A percentile compares a stretch with the other conserved stretches of the same genome.
These are phyloP conservation scores for Wickerhamomyces canadensis DNA, from an alignment of 805 yeast species.

Conservation along the genomic window DNA sequence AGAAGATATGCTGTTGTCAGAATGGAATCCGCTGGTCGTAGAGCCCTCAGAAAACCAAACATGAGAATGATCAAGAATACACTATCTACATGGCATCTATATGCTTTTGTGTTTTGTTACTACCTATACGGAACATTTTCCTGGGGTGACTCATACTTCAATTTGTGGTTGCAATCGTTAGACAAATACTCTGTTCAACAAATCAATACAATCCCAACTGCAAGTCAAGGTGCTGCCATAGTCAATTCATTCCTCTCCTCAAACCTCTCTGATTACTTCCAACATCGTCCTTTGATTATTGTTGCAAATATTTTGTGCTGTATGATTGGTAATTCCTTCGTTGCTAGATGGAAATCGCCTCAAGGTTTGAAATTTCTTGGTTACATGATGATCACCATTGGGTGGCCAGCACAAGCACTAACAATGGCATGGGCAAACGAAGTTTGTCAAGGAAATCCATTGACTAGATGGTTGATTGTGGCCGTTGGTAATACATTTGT, in stretches of 20 bases:
- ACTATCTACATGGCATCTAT: conserved; percentile 11
- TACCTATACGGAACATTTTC: conserved; percentile 12
- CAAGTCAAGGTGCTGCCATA: conserved; percentile 26
- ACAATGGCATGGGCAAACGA: conserved; percentile 27
- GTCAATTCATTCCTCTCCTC: conserved; percentile 23
- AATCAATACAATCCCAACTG: conserved; percentile 29
- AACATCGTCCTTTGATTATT: conserved; percentile 25
- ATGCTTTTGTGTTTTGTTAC: conserved; percentile 9
- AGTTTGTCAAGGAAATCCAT: conserved; percentile 21
- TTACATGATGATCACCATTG: conserved; percentile 16
- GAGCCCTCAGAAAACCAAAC: conserved; percentile 6
- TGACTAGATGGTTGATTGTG: conserved; percentile 23
- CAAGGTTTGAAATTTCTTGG: conserved; percentile 11
- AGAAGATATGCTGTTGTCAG: conserved; percentile 7
- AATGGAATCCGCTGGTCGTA: conserved; percentile 11
- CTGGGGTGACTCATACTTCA: conserved; percentile 22
- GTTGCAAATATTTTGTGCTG: conserved; percentile 16
- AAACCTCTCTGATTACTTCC: conserved; percentile 25
- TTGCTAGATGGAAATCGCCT: conserved; percentile 21
- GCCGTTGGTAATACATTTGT: conserved; percentile 29
- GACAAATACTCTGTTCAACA: conserved; percentile 22
- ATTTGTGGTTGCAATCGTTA: conserved; percentile 25
- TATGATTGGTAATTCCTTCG: conserved; percentile 19
- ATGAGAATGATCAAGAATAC: conserved; percentile 4
- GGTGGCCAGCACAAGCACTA: conserved; percentile 23